A percentile compares a stretch with the other conserved stretches of the same genome.
These are phyloP conservation scores for Trichosanthes truncata DNA, from an alignment of 306 rosid genomes.

Conservation along the genomic window DNA sequence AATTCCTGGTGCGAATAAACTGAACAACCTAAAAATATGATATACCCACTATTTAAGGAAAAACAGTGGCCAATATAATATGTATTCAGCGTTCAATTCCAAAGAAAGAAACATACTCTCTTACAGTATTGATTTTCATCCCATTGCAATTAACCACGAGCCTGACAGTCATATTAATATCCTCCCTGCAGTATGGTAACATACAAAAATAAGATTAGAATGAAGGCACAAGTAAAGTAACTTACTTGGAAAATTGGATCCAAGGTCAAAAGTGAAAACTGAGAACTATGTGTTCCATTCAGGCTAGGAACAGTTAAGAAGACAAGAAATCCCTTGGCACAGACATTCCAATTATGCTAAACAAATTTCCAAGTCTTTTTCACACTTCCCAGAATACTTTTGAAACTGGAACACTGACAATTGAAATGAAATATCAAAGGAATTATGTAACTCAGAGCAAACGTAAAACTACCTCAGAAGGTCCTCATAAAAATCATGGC, in stretches of 20 bases:
- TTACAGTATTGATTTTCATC: conserved; percentile 12
- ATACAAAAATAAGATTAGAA: conserved; percentile 8
- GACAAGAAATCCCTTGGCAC: conserved; percentile 2
- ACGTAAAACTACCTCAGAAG: conserved; percentile 69
- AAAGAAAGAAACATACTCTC: conserved; percentile 11
- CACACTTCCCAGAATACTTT: neutral
- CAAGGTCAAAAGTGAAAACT: conserved; percentile 1
- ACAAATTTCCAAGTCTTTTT: neutral
- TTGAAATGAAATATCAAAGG: neutral
- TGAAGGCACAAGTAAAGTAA: conserved; percentile 4
- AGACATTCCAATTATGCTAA: neutral
- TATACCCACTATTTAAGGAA: neutral
- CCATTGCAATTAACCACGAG: conserved; percentile 14
- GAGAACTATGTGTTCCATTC: conserved; percentile 11
- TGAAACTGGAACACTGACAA: neutral
- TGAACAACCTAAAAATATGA: neutral
- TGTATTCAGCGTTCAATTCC: neutral
- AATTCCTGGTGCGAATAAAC: neutral
- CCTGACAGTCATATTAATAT: conserved; percentile 47
- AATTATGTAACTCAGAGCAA: neutral
- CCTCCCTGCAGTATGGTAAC: conserved; percentile 46
- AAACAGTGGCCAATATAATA: neutral
- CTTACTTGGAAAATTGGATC: conserved; percentile 17
- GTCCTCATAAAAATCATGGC: conserved; percentile 61
- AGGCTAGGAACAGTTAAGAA: neutral